Percentiles rank a stretch among this genome's conserved stretches.
Evolutionary conservation across 2,329 filamentous ascomycete species (phyloP).

Genomic region (Aspergillus jensenii): DNA sequence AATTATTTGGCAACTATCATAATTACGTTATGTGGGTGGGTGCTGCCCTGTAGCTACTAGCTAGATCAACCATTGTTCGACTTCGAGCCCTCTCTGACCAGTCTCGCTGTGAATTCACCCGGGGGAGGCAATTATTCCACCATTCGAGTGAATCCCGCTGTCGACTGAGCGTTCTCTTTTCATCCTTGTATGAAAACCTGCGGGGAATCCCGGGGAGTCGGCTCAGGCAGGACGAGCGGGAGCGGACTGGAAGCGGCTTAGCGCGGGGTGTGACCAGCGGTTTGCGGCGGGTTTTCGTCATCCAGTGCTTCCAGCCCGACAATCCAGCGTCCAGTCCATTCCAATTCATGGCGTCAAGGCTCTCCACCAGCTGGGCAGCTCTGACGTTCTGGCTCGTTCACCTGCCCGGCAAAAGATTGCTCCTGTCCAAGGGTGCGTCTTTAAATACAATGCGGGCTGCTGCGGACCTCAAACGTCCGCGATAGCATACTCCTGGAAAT

Average conservation of each 20-base stretch:
- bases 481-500: slow-evolving; percentile 10
- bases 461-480: slow-evolving; percentile 1
- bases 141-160: neutral
- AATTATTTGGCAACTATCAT: slow-evolving; percentile 3
- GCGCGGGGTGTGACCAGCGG: slow-evolving; percentile 17
- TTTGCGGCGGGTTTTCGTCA: neutral
- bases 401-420: slow-evolving; percentile 17
- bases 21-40: slow-evolving; percentile 6
- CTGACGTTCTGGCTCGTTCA: slow-evolving; percentile 13
- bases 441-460: slow-evolving; percentile 11
- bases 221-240: slow-evolving; percentile 18
- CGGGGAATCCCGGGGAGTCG: slow-evolving; percentile 23
- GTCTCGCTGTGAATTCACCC: neutral
- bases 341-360: slow-evolving; percentile 18
- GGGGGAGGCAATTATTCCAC: slow-evolving; percentile 1
- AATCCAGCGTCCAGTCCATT: neutral
- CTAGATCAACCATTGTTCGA: neutral
- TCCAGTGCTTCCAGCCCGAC: neutral
- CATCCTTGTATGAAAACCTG: neutral
- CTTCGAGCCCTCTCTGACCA: neutral
- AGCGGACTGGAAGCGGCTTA: slow-evolving; percentile 15
- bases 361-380: slow-evolving; percentile 7
- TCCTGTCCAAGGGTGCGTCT: slow-evolving; percentile 2
- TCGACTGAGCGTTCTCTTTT: neutral
- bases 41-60: neutral